phyloP scores from a whole-genome alignment of 192 early-diverging fungal genomes.

The Podila epicladia region DNA sequence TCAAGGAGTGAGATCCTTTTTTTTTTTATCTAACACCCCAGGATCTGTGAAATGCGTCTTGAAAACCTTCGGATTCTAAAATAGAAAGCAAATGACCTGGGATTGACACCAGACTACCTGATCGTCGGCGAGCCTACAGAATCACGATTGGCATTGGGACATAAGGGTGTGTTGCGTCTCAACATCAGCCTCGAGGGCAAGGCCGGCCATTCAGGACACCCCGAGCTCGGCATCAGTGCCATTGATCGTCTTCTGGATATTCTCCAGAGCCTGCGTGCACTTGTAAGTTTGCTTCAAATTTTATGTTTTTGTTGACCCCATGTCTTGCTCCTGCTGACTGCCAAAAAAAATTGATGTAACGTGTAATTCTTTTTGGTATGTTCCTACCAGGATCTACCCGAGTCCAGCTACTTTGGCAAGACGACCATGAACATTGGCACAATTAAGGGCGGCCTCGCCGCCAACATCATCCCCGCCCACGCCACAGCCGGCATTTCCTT shows the following conservation, averaged over 20 bases:
- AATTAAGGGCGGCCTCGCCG: slow-evolving; percentile 56
- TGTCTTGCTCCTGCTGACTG: background rate
- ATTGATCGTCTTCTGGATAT: slow-evolving; percentile 54
- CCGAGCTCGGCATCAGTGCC: slow-evolving; percentile 56
- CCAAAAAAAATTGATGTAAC: background rate
- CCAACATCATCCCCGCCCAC: slow-evolving; percentile 58
- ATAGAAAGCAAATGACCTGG: slow-evolving; percentile 54
- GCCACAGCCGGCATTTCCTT: slow-evolving; percentile 53
- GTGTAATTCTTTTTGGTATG: background rate
- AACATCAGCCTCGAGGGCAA: slow-evolving; percentile 52
- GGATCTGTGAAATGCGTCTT: background rate
- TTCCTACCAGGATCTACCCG: slow-evolving; percentile 40
- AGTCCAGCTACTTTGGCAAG: slow-evolving; percentile 48
- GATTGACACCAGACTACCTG: slow-evolving; percentile 50
- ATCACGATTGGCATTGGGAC: slow-evolving; percentile 54
- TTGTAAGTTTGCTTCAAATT: slow-evolving; percentile 30
- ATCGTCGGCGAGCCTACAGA: slow-evolving; percentile 66
- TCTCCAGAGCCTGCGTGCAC: slow-evolving; percentile 37
- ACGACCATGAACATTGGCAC: slow-evolving; percentile 60
- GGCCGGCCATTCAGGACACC: slow-evolving; percentile 51
- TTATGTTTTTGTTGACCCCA: background rate
- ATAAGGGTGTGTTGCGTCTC: slow-evolving; percentile 57
- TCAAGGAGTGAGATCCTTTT: background rate
- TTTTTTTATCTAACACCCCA: background rate
- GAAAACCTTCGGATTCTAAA: background rate